Percentiles rank a stretch among this genome's conserved stretches.
phyloP scores from a whole-genome alignment of 345 rosid species.

The Viola odorata region DNA sequence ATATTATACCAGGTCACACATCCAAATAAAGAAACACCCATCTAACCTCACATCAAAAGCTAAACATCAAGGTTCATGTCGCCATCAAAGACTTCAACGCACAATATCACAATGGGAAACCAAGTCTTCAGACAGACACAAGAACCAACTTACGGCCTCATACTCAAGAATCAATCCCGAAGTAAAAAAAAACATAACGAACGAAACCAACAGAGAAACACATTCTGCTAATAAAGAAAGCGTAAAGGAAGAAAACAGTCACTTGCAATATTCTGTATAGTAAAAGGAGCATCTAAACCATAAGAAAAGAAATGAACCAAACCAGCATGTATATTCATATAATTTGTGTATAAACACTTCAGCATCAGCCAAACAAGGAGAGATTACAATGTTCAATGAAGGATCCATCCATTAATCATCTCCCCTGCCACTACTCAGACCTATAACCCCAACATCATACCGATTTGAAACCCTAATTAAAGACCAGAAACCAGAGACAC shows the following conservation, averaged over 20 bases:
- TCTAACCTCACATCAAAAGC: no score
- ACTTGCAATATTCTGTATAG: not conserved
- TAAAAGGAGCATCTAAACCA: not conserved
- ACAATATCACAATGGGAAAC: no score
- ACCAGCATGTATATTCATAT: conserved; percentile 35
- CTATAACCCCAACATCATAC: conserved; percentile 21
- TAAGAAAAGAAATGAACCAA: conserved; percentile 11
- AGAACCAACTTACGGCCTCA: no score
- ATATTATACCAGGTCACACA: no score
- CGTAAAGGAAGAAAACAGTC: not conserved
- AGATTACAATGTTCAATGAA: conserved; percentile 12
- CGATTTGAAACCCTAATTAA: conserved; percentile 7
- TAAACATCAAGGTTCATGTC: no score
- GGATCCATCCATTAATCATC: conserved; percentile 9
- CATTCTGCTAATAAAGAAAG: not conserved
- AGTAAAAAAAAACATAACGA: not conserved
- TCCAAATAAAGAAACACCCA: no score
- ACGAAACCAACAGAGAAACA: not conserved
- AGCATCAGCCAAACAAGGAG: conserved; percentile 25
- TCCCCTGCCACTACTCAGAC: conserved; percentile 5
- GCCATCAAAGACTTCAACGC: no score
- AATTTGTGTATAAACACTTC: conserved; percentile 25
- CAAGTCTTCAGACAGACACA: no score
- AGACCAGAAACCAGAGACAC: not conserved
- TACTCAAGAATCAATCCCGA: not conserved